Evolutionary conservation across 2,329 filamentous ascomycete genomes (phyloP), one percentile per base, ranked within the genome.

Genomic region (Trichoderma endophyticum): DNA sequence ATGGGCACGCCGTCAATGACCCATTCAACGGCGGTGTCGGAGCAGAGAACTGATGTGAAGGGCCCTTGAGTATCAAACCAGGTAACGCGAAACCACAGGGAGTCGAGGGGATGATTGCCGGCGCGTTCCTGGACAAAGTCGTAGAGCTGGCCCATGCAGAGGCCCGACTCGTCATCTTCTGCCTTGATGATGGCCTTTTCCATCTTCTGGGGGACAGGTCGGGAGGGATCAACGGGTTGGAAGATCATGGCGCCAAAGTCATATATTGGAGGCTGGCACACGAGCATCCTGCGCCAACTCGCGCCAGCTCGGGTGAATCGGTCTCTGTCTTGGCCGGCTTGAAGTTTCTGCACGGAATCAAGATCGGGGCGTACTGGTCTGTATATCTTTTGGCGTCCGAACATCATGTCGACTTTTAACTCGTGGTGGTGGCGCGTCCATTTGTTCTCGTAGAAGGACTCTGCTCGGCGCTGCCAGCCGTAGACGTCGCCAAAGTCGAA

Each of bases 121-220:
- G 36, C 65, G n/a, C n/a, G 60, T 8, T 68, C 34, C 7, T 68
- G 65, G 11, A 68, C 54, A 11, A 68, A 60, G 12, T 60, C 65
- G n/a, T 68, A 68, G 24, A 68, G 65, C n/a, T 68, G 65, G 3
- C 56, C 65, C 56, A 68, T 68, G 12, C 65, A 28, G 18, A 68
- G 65, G 26, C 65, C 65, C 6, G 21, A 24, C 4, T 68, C 54
- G 11, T 21, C 26, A 9, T 60, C 26, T 5, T 34, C 14, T 4
- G 56, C 51, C 11, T n/a, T 9, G 11, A 68, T 32, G 14, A 51
- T 48, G 54, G 34, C 18, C n/a, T n/a, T 60, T 30, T 68, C 56
- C 54, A 68, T 56, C 32, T 28, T 39, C 24, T 67, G 32, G 2
- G 51, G 51, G 3, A 26, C 18, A n/a, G 34, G 21, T 4, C 11